Conservation (phyloP, 148 eudicot species). For the Vaccinium macrocarpon region DNA sequence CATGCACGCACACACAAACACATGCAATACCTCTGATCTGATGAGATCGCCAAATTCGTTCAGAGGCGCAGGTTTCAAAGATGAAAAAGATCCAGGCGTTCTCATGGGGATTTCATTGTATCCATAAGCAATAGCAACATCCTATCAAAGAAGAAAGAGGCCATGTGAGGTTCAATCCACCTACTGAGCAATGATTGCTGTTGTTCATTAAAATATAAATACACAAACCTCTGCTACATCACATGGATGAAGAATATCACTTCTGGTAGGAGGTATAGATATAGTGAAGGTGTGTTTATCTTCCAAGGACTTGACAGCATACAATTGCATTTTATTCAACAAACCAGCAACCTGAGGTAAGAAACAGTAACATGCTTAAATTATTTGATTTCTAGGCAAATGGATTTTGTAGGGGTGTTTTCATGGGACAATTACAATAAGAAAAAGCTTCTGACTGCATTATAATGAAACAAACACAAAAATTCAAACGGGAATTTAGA, state of each 20-base stretch:
- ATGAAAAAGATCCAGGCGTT: constrained; percentile 69
- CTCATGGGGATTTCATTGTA: constrained; percentile 83
- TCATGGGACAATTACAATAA: not conserved
- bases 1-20: not conserved
- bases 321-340: constrained; percentile 84
- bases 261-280: constrained; percentile 91
- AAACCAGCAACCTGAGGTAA: constrained; percentile 61
- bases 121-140: constrained; percentile 97
- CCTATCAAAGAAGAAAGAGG: constrained; percentile 37
- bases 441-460: not conserved
- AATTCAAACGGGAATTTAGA: no score
- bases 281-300: constrained; percentile 47
- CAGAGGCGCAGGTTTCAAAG: constrained; percentile 68
- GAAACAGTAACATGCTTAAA: constrained; percentile 5
- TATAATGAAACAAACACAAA: not conserved
- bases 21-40: constrained; percentile 64
- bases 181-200: not conserved
- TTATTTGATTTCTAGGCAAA: not conserved
- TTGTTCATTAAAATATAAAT: not conserved
- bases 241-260: constrained; percentile 97
- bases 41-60: constrained; percentile 73
- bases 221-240: constrained; percentile 85
- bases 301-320: constrained; percentile 47
- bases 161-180: not conserved
- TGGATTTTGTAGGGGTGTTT: not conserved